Evolutionary conservation across 2,329 filamentous ascomycete species (phyloP), one percentile per base, ranked within the genome.

Genomic region (Rutstroemia sydowiana): DNA sequence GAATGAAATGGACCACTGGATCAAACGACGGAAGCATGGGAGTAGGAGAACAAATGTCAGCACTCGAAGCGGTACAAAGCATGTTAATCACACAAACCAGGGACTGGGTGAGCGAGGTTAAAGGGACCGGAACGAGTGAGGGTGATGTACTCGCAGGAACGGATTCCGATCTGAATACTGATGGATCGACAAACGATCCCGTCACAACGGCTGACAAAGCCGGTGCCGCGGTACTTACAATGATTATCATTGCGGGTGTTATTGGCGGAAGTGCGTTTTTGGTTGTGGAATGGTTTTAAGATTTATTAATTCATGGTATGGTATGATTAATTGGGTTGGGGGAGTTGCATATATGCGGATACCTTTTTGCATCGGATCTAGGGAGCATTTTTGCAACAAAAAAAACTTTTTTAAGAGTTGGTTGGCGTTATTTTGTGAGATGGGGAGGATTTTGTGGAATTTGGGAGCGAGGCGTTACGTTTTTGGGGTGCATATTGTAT

Each of bases 141-240:
- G 73, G 67, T 1, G 54, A 68, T 45, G 56, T 63, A 3, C 36
- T 23, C 8, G 61, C 61, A 4, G 61, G 61, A 8, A 54, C 44
- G 1, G 49, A 48, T 11, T 51, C 48, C 9, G 23, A 10, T 11
- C 1, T 51, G 21, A 53, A 18, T 16, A 45, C 34, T 9, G 54
- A 42, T 37, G 45, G 42, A 31, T 40, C 16, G 8, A 48, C 23
- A 5, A 52, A 45, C 13, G 41, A 40, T 20, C 53, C 62, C 1
- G 61, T 68, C 3, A 69, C 65, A 0, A 73, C 73, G 1, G 82
- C 74, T 8, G 86, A 90, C 63, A 78, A 72, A 56, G 84, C 78
- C 3, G 88, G 86, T 10, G 87, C 85, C 30, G 79, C 78, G 11
- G 76, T 89, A 53, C 57, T 81, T 43, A 90, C 85, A 1, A 67